Evolutionary conservation across 345 rosid genomes (phyloP).

Genomic region (Abelmoschus esculentus): DNA sequence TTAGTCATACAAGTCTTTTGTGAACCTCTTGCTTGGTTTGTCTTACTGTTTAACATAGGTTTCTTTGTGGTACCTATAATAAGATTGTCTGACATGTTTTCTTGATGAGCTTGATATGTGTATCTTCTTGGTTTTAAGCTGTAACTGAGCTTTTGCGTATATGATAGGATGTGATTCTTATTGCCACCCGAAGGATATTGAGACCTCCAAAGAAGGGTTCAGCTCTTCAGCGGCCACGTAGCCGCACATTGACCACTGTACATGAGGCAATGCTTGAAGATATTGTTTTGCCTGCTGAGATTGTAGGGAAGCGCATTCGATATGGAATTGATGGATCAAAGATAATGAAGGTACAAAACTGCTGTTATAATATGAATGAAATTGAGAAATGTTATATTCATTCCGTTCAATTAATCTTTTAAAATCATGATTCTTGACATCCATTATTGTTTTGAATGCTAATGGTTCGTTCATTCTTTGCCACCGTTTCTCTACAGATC

Average conservation of each 20-base stretch:
- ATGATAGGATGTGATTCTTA: conserved; percentile 61
- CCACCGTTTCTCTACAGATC: conserved; percentile 26
- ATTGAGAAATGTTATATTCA: not conserved
- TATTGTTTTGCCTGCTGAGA: conserved; percentile 80
- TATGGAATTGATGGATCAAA: conserved; percentile 75
- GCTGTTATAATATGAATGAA: not conserved
- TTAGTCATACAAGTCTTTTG: too few relatives aligned
- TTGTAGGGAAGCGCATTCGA: conserved; percentile 75
- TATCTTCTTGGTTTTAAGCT: not conserved
- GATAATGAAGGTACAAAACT: conserved; percentile 56
- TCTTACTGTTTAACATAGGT: too few relatives aligned
- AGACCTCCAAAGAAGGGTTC: conserved; percentile 96
- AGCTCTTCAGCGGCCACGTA: conserved; percentile 76
- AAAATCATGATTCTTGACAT: not conserved
- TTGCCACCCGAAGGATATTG: conserved; percentile 67
- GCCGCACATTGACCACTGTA: conserved; percentile 69
- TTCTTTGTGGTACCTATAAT: too few relatives aligned
- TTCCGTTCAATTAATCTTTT: not conserved
- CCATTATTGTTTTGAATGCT: not conserved
- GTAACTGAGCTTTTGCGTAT: not conserved
- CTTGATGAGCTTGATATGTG: not conserved
- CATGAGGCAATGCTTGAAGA: conserved; percentile 86
- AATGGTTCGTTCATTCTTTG: not conserved
- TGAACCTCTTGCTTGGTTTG: too few relatives aligned
- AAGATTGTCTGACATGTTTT: too few relatives aligned